These are phyloP conservation scores for Acer negundo DNA, from an alignment of 345 rosid species.

Conservation along the genomic window DNA sequence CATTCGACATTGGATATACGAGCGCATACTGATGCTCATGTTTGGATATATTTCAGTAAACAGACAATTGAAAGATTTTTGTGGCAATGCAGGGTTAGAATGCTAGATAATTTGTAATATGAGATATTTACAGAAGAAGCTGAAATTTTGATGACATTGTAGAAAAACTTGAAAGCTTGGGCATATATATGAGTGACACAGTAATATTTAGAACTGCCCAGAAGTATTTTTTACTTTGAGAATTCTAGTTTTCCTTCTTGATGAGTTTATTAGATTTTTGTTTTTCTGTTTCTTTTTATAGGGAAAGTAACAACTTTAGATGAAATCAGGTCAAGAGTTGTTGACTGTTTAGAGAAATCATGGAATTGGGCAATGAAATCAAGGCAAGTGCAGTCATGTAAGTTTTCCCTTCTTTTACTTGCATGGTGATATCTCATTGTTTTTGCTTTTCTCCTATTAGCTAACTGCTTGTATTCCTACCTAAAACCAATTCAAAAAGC, in stretches of 20 bases:
- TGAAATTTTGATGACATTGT: not conserved
- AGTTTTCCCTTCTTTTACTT: not conserved
- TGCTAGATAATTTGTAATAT: not conserved
- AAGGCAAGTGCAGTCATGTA: not conserved
- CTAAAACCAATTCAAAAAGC: not conserved
- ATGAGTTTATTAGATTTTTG: not conserved
- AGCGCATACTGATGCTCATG: not conserved
- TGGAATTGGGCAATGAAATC: not conserved
- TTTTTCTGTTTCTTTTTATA: conserved; percentile 4
- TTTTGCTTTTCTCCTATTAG: conserved; percentile 1
- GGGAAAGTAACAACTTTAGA: not conserved
- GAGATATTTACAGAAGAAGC: not conserved
- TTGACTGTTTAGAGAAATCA: conserved; percentile 1
- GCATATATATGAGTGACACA: not conserved
- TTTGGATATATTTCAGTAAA: not conserved
- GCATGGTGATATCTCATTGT: not conserved
- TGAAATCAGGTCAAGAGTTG: conserved; percentile 20
- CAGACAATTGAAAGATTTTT: not conserved
- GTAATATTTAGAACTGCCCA: too few species aligned
- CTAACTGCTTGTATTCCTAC: not conserved
- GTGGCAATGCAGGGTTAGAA: not conserved
- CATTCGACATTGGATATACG: conserved; percentile 4
- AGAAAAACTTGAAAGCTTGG: not conserved
- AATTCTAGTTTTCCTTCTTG: not conserved
- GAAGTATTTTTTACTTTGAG: not conserved